These are phyloP conservation scores for Podila minutissima DNA, from an alignment of 192 early-diverging fungal species.

Conservation along the genomic window DNA sequence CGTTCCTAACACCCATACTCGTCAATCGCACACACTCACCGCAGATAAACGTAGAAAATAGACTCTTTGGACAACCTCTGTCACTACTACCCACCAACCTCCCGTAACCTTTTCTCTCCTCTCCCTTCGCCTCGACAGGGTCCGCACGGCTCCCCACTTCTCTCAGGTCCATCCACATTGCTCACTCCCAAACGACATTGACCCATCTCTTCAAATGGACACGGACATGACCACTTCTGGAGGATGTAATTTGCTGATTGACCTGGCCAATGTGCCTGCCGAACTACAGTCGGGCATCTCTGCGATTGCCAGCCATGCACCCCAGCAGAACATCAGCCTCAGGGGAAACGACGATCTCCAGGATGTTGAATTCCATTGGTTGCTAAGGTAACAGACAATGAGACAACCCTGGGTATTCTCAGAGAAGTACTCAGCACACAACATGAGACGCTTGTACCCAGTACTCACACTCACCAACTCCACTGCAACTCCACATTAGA, in stretches of 20 bases:
- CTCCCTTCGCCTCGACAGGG: background rate
- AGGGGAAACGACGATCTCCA: constrained; percentile 30
- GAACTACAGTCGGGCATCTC: constrained; percentile 37
- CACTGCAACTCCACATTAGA: background rate
- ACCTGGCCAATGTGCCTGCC: constrained; percentile 37
- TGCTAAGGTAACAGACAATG: constrained; percentile 21
- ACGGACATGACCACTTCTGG: constrained; percentile 50
- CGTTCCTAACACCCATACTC: too few relatives aligned
- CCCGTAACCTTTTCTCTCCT: background rate
- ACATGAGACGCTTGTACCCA: background rate
- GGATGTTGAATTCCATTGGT: constrained; percentile 51
- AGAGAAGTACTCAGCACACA: background rate
- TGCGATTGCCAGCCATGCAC: constrained; percentile 27
- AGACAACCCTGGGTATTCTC: background rate
- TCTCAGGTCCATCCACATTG: background rate
- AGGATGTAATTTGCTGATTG: constrained; percentile 39
- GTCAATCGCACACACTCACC: too few relatives aligned
- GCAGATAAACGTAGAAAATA: too few relatives aligned
- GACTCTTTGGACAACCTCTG: too few relatives aligned
- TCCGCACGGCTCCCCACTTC: too few relatives aligned
- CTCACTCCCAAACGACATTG: background rate
- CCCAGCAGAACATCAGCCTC: constrained; percentile 39
- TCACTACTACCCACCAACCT: too few relatives aligned
- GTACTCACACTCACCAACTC: background rate
- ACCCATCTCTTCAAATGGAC: constrained; percentile 13